phyloP scores from a whole-genome alignment of 2,329 filamentous ascomycete species.

The Epicoccum sorghinum region DNA sequence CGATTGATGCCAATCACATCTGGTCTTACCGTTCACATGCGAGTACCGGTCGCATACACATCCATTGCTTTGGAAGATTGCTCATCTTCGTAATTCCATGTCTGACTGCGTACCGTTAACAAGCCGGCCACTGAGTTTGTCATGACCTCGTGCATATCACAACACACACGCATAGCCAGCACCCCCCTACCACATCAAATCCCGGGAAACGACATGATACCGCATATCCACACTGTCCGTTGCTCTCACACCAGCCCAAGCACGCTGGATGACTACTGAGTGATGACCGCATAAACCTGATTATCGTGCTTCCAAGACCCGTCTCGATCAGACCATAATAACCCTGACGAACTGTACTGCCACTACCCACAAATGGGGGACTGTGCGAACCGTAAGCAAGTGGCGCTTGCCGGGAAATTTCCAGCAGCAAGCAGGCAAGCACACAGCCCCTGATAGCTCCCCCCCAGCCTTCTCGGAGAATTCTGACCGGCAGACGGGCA shows the following conservation, averaged over 20 bases:
- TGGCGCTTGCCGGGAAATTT: background rate
- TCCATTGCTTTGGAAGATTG: no score
- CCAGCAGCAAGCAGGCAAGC: background rate
- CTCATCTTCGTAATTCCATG: no score
- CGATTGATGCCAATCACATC: background rate
- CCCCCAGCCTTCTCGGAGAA: conserved; percentile 2
- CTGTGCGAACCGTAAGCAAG: no score
- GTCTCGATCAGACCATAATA: conserved; percentile 10
- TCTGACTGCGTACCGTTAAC: background rate
- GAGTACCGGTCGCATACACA: background rate
- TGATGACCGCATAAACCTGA: conserved; percentile 24
- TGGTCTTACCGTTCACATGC: background rate
- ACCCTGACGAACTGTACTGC: no score
- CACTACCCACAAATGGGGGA: no score
- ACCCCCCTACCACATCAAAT: conserved; percentile 12
- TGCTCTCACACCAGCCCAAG: background rate
- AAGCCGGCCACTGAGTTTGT: conserved; percentile 6
- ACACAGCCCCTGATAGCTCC: conserved; percentile 9
- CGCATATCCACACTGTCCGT: background rate
- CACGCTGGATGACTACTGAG: conserved; percentile 5
- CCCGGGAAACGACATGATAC: background rate
- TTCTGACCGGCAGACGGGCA: conserved; percentile 10
- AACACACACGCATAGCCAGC: conserved; percentile 17
- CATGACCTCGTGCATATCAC: conserved; percentile 23
- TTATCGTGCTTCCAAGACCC: conserved; percentile 1